phyloP scores from a whole-genome alignment of 805 yeast species.

The Hanseniaspora pseudoguilliermondii region DNA sequence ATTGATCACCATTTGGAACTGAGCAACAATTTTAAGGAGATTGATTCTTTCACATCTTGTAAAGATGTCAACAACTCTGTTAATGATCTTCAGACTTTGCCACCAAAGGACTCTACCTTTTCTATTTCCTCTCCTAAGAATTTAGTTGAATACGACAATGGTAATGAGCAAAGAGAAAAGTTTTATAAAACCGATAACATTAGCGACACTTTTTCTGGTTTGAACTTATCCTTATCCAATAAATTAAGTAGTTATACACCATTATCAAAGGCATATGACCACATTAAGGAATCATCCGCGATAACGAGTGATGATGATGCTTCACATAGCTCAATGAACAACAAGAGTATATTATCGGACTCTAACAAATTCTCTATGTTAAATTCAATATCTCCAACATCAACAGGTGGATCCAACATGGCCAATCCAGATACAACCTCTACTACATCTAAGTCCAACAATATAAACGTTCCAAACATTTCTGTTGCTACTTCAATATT shows the following conservation, averaged over 20 bases:
- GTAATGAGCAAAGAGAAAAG: neutral
- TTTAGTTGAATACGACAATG: neutral
- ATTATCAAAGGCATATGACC: neutral
- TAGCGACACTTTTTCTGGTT: neutral
- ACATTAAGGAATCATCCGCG: neutral
- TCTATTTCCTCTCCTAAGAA: neutral
- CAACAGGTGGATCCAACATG: neutral
- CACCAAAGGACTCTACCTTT: neutral
- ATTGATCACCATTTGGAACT: neutral
- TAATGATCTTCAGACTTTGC: neutral
- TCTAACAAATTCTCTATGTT: neutral
- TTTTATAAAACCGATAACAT: neutral
- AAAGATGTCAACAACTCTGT: neutral
- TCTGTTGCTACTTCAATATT: conserved; percentile 15
- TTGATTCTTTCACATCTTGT: neutral
- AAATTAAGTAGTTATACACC: neutral
- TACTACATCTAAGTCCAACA: neutral
- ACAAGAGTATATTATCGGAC: neutral
- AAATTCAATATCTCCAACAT: conserved; percentile 1
- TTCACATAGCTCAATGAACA: neutral
- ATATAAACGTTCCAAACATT: conserved; percentile 13
- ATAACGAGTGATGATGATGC: conserved; percentile 1
- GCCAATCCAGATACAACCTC: neutral
- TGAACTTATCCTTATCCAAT: neutral
- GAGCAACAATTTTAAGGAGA: neutral